Conservation (phyloP, 1,284 basidiomycete species). For the Tilletia walkeri region DNA sequence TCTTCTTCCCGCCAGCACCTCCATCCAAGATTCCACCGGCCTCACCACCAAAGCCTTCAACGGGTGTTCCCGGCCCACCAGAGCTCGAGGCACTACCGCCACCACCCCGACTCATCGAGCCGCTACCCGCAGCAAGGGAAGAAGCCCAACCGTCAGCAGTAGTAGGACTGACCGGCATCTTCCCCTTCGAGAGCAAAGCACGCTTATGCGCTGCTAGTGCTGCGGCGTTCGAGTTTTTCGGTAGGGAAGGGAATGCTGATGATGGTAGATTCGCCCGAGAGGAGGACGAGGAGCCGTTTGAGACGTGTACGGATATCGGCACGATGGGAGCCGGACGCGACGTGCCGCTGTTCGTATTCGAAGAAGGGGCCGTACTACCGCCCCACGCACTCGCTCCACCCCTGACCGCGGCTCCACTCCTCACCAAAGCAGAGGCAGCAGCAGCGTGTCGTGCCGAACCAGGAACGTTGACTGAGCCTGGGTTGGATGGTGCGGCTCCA, state of each 20-base stretch:
- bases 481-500: conserved; percentile 7
- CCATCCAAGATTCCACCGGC: neutral
- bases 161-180: conserved; percentile 16
- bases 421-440: conserved; percentile 21
- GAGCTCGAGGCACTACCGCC: neutral
- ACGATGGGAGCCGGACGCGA: neutral
- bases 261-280: neutral
- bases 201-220: conserved; percentile 47
- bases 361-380: neutral
- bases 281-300: too few relatives aligned
- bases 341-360: neutral
- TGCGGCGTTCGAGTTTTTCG: conserved; percentile 32
- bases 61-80: conserved; percentile 25
- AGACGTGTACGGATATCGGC: conserved; percentile 7
- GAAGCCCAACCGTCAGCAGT: conserved; percentile 2
- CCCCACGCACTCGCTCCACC: conserved; percentile 22
- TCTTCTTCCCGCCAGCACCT: conserved; percentile 30
- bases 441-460: conserved; percentile 38
- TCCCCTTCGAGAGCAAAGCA: conserved; percentile 30
- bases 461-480: conserved; percentile 28
- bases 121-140: neutral
- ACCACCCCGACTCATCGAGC: neutral
- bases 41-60: conserved; percentile 10
- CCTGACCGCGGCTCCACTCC: neutral
- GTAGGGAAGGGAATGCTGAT: conserved; percentile 36